Base-by-base conservation (phyloP, 148 eudicot genomes). In the Nepenthes mirabilis region DNA sequence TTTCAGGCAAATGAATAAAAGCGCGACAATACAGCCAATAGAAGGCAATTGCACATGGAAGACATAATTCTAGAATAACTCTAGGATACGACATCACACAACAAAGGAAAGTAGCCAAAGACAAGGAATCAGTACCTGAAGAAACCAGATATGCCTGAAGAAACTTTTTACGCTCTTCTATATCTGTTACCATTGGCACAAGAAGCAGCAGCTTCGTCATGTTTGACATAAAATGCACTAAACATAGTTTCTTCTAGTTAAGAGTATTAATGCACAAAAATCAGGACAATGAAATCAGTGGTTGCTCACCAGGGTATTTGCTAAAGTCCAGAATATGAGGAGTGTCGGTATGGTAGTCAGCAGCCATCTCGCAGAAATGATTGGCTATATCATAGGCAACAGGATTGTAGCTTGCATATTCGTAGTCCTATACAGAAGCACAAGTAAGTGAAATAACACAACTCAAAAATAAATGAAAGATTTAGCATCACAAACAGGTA, bases 301-400 rank as follows among this genome's bases (percentile, higher is more conserved):
- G 62, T 13, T n/a, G 10, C 75, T 65, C 70, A 91, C 97, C 93
- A 69, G 97, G 97, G 71, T 91, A 91, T 74, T 81, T 84, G 62
- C 65, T 73, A 54, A 71, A 91, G 75, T 91, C 84, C 87, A 91
- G 62, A 52, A 85, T 62, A 83, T 91, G 97, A 67, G 97, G 97
- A 43, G 87, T 80, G 45, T 91, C 97, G 55, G 97, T 77, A 66
- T 91, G 97, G 74, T 91, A 91, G 72, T 91, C 86, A 34, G 95
- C 95, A 69, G 93, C 90, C 97, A 91, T 91, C 79, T 91, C 97
- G 63, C 93, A 91, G 52, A 91, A 91, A 79, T 91, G 97, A 74
- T 87, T 87, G 35, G 97, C 97, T 60, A 91, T 81, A 67, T 91
- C 97, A 57, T 70, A 91, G 35, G 90, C 84, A 64, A 81, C 70